Conservation (phyloP, 2,329 filamentous ascomycete species). For the Bimuria novae-zelandiae region DNA sequence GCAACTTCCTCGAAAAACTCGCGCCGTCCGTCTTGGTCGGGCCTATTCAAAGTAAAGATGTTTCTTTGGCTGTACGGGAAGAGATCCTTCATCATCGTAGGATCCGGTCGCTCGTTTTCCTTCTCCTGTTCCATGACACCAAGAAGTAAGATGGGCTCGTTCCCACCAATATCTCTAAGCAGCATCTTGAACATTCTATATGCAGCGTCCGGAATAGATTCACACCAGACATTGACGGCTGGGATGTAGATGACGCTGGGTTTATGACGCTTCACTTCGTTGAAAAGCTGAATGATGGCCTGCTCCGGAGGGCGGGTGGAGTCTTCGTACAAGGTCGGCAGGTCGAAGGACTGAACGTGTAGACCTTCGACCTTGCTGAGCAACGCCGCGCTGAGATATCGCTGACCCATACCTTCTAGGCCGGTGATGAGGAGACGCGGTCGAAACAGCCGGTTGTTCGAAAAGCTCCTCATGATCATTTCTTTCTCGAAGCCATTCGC, state of each 20-base stretch:
- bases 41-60: slow-evolving; percentile 70
- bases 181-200: slow-evolving; percentile 84
- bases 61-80: slow-evolving; percentile 88
- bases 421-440: slow-evolving; percentile 85
- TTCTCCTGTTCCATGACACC: slow-evolving; percentile 77
- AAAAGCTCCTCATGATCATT: slow-evolving; percentile 72
- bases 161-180: slow-evolving; percentile 80
- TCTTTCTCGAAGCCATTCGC: slow-evolving; percentile 87
- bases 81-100: slow-evolving; percentile 71
- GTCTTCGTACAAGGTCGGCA: slow-evolving; percentile 85
- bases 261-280: slow-evolving; percentile 91
- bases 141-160: slow-evolving; percentile 84
- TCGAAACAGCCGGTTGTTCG: slow-evolving; percentile 83
- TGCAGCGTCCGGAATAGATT: slow-evolving; percentile 65
- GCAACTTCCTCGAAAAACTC: slow-evolving; percentile 81
- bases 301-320: slow-evolving; percentile 81
- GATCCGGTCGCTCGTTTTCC: slow-evolving; percentile 61
- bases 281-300: slow-evolving; percentile 86
- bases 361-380: slow-evolving; percentile 91
- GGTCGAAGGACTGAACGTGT: slow-evolving; percentile 92
- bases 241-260: slow-evolving; percentile 96
- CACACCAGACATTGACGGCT: slow-evolving; percentile 85
- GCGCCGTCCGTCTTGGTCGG: slow-evolving; percentile 68
- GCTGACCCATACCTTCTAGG: slow-evolving; percentile 88
- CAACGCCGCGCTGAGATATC: slow-evolving; percentile 82